Conservation (phyloP, 2,329 filamentous ascomycete genomes). For the Colletotrichum endophyticum region DNA sequence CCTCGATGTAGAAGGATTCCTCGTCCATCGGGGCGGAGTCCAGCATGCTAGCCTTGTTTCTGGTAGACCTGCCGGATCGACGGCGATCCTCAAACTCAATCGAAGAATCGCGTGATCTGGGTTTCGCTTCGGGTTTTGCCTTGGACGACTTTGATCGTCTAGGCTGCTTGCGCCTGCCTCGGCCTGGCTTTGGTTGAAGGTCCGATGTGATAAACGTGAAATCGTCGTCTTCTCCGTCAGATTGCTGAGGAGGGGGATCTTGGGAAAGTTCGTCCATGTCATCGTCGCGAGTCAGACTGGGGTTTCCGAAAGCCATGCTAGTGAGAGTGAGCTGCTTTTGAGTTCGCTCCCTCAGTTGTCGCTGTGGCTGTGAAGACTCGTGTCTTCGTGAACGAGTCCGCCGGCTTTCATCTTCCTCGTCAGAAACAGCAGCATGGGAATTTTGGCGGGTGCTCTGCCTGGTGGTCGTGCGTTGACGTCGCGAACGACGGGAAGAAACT, state of each 20-base stretch:
- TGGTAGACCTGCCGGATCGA: constrained; percentile 53
- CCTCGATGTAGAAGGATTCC: constrained; percentile 56
- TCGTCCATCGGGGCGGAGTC: constrained; percentile 64
- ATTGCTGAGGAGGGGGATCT: constrained; percentile 27
- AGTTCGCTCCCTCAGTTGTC: constrained; percentile 23
- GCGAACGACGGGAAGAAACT: background rate
- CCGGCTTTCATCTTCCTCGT: background rate
- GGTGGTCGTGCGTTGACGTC: background rate
- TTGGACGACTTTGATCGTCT: constrained; percentile 23
- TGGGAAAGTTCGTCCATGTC: constrained; percentile 35
- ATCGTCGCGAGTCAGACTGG: constrained; percentile 1
- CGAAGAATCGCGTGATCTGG: constrained; percentile 40
- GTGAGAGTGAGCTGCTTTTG: constrained; percentile 28
- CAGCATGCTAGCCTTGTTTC: constrained; percentile 47
- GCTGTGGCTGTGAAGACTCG: background rate
- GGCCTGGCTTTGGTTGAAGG: constrained; percentile 23
- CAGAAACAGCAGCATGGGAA: background rate
- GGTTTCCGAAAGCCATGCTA: constrained; percentile 27
- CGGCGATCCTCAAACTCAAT: constrained; percentile 59
- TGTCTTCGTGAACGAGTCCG: background rate
- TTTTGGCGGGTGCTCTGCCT: background rate
- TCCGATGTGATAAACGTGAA: constrained; percentile 43
- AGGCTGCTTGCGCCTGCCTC: constrained; percentile 16
- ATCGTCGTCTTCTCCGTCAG: constrained; percentile 37
- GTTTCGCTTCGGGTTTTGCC: constrained; percentile 2